Percentiles rank a stretch among this genome's conserved stretches.
These are phyloP conservation scores for Heritiera fomes DNA, from an alignment of 345 rosid genomes.

Conservation along the genomic window DNA sequence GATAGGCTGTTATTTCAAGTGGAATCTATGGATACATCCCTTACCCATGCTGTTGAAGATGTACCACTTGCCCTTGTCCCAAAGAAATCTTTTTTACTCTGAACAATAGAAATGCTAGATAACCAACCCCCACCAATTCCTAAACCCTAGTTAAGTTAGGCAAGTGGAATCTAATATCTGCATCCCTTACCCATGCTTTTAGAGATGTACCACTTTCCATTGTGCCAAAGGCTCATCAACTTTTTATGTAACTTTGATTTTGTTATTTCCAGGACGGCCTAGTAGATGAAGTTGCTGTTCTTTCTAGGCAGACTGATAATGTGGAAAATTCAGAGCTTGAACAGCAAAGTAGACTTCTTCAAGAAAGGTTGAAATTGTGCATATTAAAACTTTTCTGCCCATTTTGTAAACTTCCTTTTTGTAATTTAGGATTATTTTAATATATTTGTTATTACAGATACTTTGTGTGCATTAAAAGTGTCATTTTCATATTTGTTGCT, in stretches of 20 bases:
- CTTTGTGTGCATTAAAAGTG: background rate
- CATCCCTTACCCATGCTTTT: background rate
- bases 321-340: constrained; percentile 33
- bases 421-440: background rate
- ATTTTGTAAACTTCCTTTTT: background rate
- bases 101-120: background rate
- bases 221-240: background rate
- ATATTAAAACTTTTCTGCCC: background rate
- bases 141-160: background rate
- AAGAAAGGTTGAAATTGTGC: constrained; percentile 58
- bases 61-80: background rate
- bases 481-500: background rate
- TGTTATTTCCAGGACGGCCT: constrained; percentile 42
- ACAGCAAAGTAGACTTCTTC: constrained; percentile 40
- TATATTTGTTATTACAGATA: background rate
- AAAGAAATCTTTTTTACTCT: background rate
- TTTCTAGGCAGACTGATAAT: constrained; percentile 31
- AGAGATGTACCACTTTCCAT: background rate
- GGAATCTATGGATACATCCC: background rate
- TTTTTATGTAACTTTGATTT: constrained; percentile 3
- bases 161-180: background rate
- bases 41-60: background rate
- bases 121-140: background rate
- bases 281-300: constrained; percentile 35
- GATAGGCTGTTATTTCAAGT: background rate